Conservation (phyloP, 257 asterid species). For the Nemophila menziesii region DNA sequence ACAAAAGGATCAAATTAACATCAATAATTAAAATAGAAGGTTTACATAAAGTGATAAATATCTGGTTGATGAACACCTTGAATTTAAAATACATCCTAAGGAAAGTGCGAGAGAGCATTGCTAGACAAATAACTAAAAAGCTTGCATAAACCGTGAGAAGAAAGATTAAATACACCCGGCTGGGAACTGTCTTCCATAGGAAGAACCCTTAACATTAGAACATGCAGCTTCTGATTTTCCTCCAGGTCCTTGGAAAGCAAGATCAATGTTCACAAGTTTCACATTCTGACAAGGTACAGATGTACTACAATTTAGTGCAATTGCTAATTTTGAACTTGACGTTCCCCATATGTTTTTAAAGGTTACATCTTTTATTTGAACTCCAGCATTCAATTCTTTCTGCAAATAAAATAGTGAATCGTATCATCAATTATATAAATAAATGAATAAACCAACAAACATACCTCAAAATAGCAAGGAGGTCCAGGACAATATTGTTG, state of each 20-base stretch:
- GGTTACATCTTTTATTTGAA: conserved; percentile 44
- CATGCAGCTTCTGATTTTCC: conserved; percentile 30
- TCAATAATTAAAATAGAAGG: too few species aligned
- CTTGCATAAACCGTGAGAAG: neutral
- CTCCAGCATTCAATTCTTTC: conserved; percentile 12
- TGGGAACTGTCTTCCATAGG: conserved; percentile 37
- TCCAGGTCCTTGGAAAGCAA: conserved; percentile 25
- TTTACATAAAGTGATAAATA: too few species aligned
- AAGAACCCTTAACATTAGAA: conserved; percentile 32
- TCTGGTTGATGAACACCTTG: too few species aligned
- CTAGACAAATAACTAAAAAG: too few species aligned
- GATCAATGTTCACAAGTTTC: conserved; percentile 35
- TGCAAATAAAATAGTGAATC: neutral
- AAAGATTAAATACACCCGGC: conserved; percentile 29
- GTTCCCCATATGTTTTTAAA: conserved; percentile 51
- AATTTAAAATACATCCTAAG: too few species aligned
- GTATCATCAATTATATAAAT: too few species aligned
- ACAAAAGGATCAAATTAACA: too few species aligned
- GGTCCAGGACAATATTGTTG: conserved; percentile 16
- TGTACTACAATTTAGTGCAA: conserved; percentile 41
- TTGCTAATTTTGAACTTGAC: conserved; percentile 36
- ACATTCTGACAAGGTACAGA: conserved; percentile 38
- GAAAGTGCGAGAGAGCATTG: too few species aligned
- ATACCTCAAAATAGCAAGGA: conserved; percentile 16
- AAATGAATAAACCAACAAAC: neutral